These are phyloP conservation scores for Lolium rigidum DNA, from an alignment of 176 grass and related monocot genomes.

Conservation along the genomic window DNA sequence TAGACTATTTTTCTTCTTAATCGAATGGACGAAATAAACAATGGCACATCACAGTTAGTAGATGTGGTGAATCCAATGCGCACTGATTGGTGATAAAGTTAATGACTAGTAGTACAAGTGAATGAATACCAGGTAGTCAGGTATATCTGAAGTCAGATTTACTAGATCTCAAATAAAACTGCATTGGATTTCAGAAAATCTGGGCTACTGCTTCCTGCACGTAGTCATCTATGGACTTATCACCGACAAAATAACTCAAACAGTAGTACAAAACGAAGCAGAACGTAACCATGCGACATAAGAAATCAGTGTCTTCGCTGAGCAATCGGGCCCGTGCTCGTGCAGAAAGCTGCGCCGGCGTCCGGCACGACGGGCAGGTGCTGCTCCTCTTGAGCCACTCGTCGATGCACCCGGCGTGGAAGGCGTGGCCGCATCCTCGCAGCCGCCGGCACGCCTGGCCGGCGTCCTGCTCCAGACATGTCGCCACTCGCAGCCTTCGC, in stretches of 20 bases:
- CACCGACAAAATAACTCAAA: too few relatives aligned
- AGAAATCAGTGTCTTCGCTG: not conserved
- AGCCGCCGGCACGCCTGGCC: not conserved
- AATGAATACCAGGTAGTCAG: not conserved
- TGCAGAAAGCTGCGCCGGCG: not conserved
- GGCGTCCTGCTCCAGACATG: not conserved
- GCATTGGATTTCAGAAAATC: not conserved
- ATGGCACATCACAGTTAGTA: too few relatives aligned
- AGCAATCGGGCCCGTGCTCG: not conserved
- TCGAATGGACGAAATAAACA: too few relatives aligned
- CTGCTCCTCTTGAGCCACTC: slow-evolving; percentile 10
- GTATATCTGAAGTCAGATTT: not conserved
- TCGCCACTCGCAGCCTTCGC: not conserved
- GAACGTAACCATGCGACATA: not conserved
- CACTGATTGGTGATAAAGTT: too few relatives aligned
- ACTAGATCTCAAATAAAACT: not conserved
- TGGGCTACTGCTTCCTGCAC: not conserved
- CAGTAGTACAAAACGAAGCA: not conserved
- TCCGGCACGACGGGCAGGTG: slow-evolving; percentile 30
- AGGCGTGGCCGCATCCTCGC: not conserved
- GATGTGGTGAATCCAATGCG: too few relatives aligned
- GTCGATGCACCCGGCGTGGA: not conserved
- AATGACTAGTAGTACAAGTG: too few relatives aligned
- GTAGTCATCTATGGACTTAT: not conserved
- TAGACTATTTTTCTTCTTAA: too few relatives aligned